A percentile compares a stretch with the other conserved stretches of the same genome.
Conservation (phyloP, 2,329 filamentous ascomycete genomes). For the Aspergillus sp. region DNA sequence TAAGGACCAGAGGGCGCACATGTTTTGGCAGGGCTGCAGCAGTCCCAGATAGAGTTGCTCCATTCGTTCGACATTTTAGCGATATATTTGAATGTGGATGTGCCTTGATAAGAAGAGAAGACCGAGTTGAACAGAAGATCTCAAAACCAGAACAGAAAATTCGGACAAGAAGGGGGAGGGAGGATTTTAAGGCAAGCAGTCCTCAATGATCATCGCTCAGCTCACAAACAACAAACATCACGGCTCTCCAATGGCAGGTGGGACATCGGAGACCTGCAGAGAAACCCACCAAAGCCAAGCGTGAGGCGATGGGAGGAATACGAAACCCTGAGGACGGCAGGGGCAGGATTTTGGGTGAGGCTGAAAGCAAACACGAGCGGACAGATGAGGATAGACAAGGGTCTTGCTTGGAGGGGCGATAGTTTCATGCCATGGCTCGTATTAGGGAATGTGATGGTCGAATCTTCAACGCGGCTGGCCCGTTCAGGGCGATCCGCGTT, state of each 20-base stretch:
- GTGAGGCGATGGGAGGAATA: not conserved
- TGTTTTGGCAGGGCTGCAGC: conserved; percentile 30
- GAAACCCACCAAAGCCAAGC: not conserved
- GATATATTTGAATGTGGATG: not conserved
- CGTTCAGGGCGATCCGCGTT: not conserved
- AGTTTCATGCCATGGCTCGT: conserved; percentile 1
- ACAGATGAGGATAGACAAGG: not conserved
- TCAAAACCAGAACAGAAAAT: not conserved
- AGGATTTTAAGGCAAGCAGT: not conserved
- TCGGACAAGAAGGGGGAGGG: not conserved
- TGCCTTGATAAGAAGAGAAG: not conserved
- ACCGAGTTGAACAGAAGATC: not conserved
- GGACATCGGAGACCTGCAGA: too few species aligned
- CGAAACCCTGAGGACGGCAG: not conserved
- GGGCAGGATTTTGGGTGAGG: not conserved
- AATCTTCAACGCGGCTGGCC: not conserved
- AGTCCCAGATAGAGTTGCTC: conserved; percentile 34
- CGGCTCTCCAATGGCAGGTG: not conserved
- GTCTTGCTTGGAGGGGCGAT: not conserved
- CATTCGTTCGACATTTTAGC: conserved; percentile 23
- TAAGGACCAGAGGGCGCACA: conserved; percentile 23
- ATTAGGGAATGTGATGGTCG: not conserved
- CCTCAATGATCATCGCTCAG: not conserved
- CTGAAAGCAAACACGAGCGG: conserved; percentile 6
- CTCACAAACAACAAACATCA: not conserved